Evolutionary conservation across 179 eudicot species (phyloP).

Genomic region (Vitellaria paradoxa): DNA sequence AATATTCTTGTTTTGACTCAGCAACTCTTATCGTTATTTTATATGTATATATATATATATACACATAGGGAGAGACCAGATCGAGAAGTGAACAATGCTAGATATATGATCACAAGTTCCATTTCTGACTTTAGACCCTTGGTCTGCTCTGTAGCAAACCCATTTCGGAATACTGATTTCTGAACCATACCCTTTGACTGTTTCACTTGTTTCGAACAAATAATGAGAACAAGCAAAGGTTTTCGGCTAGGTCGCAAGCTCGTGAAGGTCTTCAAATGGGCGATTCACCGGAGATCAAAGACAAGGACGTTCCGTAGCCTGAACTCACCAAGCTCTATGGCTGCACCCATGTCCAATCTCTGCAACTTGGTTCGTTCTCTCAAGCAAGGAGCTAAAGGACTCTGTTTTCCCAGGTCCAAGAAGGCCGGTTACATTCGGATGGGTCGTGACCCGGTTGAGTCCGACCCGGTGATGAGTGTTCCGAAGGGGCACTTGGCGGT

Average conservation of each 20-base stretch:
- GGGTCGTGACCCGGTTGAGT: slow-evolving; percentile 33
- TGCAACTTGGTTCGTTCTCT: slow-evolving; percentile 26
- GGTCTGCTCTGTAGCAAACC: background rate
- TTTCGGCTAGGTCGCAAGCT: slow-evolving; percentile 33
- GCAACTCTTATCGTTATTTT: no score
- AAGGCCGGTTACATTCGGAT: slow-evolving; percentile 33
- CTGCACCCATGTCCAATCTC: slow-evolving; percentile 22
- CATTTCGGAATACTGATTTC: background rate
- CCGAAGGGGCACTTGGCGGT: slow-evolving; percentile 26
- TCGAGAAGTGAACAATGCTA: no score
- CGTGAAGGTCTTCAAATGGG: slow-evolving; percentile 32
- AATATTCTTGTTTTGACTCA: no score
- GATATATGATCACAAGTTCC: background rate
- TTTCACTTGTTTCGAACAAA: slow-evolving; percentile 5
- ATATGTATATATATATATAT: no score
- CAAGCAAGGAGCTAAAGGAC: slow-evolving; percentile 5
- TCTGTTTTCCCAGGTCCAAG: slow-evolving; percentile 18
- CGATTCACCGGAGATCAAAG: slow-evolving; percentile 15
- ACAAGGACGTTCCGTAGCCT: slow-evolving; percentile 9
- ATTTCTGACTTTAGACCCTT: background rate
- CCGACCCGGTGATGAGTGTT: slow-evolving; percentile 22
- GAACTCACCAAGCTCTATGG: background rate
- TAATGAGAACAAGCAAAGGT: slow-evolving; percentile 33
- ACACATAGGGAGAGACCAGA: no score
- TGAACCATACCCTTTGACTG: background rate